Conservation (phyloP, 345 rosid genomes). For the Camelina laxa region DNA sequence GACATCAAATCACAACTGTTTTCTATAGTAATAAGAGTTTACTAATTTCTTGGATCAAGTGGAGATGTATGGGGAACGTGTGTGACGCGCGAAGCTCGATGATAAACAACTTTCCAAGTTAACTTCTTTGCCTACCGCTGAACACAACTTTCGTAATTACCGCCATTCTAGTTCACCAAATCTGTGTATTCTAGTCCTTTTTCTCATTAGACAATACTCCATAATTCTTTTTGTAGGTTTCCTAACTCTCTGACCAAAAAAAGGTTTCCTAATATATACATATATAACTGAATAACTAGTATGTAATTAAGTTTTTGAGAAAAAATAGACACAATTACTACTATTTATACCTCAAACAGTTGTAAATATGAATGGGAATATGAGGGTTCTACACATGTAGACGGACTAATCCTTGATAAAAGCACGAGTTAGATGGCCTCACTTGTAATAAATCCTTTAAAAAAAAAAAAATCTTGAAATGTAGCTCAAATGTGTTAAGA, state of each 20-base stretch:
- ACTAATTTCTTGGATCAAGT: slow-evolving; percentile 39
- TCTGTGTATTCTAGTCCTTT: not conserved
- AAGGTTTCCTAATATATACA: not conserved
- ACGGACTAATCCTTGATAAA: no score
- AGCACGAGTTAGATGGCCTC: not conserved
- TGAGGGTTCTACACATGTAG: not conserved
- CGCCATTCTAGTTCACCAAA: slow-evolving; percentile 5
- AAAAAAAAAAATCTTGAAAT: not conserved
- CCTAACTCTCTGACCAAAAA: not conserved
- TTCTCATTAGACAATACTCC: not conserved
- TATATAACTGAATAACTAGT: not conserved
- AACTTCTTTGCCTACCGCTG: slow-evolving; percentile 19
- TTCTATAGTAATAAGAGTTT: slow-evolving; percentile 18
- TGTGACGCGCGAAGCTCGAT: slow-evolving; percentile 30
- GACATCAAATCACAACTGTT: not conserved
- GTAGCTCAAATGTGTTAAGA: not conserved
- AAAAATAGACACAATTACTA: not conserved
- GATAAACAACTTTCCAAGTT: slow-evolving; percentile 37
- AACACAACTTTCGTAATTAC: slow-evolving; percentile 21
- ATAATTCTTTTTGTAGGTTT: not conserved
- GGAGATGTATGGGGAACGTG: slow-evolving; percentile 38
- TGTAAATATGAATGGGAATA: not conserved
- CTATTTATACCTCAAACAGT: not conserved
- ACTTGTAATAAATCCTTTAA: not conserved
- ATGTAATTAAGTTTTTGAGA: not conserved